Evolutionary conservation across 2,329 filamentous ascomycete species (phyloP).

Genomic region (Colletotrichum spaethianum): DNA sequence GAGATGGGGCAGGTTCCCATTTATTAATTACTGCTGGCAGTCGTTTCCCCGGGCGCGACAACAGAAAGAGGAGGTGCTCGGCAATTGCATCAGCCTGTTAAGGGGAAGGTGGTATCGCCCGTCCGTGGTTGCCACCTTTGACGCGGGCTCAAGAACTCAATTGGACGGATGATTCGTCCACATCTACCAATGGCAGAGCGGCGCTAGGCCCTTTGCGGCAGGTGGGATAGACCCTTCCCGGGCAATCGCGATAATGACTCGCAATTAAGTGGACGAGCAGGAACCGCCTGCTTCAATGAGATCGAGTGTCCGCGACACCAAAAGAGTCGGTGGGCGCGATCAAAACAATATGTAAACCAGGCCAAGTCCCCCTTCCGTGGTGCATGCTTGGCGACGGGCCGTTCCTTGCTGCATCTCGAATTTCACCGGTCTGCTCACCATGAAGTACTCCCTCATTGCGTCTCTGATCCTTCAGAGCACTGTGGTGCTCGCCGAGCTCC

Average conservation of each 20-base stretch:
- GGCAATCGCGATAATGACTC: neutral
- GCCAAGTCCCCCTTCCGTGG: neutral
- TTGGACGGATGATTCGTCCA: neutral
- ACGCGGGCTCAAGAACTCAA: neutral
- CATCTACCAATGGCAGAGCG: neutral
- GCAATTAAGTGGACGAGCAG: neutral
- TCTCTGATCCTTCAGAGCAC: constrained; percentile 33
- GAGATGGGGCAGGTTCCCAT: neutral
- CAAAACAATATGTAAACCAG: constrained; percentile 7
- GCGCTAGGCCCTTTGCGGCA: constrained; percentile 15
- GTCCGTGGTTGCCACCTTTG: neutral
- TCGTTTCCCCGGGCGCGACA: constrained; percentile 3
- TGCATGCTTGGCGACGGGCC: constrained; percentile 6
- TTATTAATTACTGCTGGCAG: neutral
- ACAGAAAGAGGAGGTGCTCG: constrained; percentile 15
- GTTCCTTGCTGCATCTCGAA: neutral
- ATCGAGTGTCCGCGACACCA: neutral
- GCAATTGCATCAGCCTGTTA: neutral
- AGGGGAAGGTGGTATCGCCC: constrained; percentile 23
- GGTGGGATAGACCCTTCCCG: neutral
- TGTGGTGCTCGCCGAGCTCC: constrained; percentile 27
- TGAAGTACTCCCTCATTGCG: constrained; percentile 36
- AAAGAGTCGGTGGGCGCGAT: neutral
- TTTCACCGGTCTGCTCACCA: neutral
- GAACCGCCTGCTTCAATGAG: constrained; percentile 3